These are phyloP conservation scores for Apiospora hydei DNA, from an alignment of 2,329 filamentous ascomycete genomes.

Conservation along the genomic window DNA sequence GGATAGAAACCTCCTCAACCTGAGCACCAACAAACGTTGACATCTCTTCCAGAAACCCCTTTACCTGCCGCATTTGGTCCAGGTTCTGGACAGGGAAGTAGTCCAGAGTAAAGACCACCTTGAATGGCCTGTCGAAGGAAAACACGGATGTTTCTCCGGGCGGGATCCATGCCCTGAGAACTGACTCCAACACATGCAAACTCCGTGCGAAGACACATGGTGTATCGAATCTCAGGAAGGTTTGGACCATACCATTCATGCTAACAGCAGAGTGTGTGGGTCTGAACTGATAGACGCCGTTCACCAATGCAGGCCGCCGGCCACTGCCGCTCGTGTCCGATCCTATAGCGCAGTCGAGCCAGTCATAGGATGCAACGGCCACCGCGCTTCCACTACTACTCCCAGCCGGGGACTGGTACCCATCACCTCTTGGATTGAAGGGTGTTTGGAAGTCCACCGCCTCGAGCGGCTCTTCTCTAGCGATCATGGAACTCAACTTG, in stretches of 20 bases:
- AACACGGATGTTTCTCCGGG: background rate
- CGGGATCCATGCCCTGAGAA: background rate
- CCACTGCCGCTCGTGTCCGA: constrained; percentile 24
- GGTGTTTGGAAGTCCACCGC: constrained; percentile 43
- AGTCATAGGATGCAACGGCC: constrained; percentile 49
- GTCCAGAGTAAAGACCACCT: background rate
- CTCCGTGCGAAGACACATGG: background rate
- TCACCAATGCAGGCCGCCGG: constrained; percentile 23
- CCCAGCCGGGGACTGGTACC: constrained; percentile 42
- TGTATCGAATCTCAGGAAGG: background rate
- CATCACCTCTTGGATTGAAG: constrained; percentile 47
- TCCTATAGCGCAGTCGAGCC: constrained; percentile 47
- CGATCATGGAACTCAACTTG: constrained; percentile 22
- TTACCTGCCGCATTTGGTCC: background rate
- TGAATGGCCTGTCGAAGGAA: background rate
- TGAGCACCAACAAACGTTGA: background rate
- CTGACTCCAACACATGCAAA: background rate
- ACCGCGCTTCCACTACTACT: constrained; percentile 49
- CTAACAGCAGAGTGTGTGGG: constrained; percentile 13
- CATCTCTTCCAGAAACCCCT: background rate
- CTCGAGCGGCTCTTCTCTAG: constrained; percentile 12
- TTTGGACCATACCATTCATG: background rate
- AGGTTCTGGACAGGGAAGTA: background rate
- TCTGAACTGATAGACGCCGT: constrained; percentile 26
- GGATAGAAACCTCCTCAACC: background rate